A percentile compares a stretch with the other conserved stretches of the same genome.
Evolutionary conservation across 257 asterid genomes (phyloP).

Genomic region (Nicotiana paniculata): DNA sequence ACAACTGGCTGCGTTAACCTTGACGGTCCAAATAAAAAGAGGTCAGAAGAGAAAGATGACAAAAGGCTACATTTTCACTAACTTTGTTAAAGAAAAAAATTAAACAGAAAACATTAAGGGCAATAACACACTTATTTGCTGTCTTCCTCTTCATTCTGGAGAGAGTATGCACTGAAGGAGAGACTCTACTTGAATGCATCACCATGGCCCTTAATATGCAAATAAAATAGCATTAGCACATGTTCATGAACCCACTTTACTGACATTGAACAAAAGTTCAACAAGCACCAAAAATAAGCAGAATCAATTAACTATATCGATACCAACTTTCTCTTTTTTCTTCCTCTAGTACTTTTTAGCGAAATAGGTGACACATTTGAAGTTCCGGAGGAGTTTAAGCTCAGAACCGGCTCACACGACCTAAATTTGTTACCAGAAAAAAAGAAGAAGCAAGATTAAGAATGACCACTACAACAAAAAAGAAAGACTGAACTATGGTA

Average conservation of each 20-base stretch:
- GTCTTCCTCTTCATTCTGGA: constrained; percentile 42
- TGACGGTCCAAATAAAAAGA: constrained; percentile 19
- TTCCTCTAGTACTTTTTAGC: constrained; percentile 43
- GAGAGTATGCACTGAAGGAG: constrained; percentile 30
- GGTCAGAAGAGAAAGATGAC: constrained; percentile 15
- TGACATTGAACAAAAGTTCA: background rate
- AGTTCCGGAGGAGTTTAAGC: constrained; percentile 35
- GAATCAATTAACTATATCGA: constrained; percentile 17
- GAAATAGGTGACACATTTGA: constrained; percentile 32
- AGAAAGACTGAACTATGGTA: background rate
- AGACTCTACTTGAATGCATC: constrained; percentile 25
- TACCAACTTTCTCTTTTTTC: constrained; percentile 78
- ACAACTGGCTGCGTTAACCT: constrained; percentile 42
- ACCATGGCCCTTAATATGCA: constrained; percentile 47
- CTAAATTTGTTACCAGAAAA: constrained; percentile 23
- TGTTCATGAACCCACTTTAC: constrained; percentile 1
- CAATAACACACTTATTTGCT: constrained; percentile 36
- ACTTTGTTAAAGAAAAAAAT: constrained; percentile 1
- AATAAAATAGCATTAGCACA: constrained; percentile 5
- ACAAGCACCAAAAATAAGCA: background rate
- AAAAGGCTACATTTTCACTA: background rate
- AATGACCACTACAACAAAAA: background rate
- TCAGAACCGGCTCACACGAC: constrained; percentile 49
- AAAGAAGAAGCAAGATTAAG: background rate
- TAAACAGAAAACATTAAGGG: constrained; percentile 17